phyloP scores from a whole-genome alignment of 805 yeast genomes.

The Starmerella powellii region DNA sequence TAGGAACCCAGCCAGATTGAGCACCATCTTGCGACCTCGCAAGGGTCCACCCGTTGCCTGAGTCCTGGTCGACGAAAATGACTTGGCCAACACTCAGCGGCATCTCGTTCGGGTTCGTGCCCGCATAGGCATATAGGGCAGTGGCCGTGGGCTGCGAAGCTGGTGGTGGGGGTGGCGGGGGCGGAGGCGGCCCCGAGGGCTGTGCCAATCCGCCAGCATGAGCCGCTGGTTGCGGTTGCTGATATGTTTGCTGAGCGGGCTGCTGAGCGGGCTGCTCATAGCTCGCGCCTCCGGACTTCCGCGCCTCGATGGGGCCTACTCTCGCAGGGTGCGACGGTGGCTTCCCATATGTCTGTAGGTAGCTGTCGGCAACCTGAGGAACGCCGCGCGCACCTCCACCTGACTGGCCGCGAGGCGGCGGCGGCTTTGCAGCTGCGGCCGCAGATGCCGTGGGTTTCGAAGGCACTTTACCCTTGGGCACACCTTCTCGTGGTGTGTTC shows the following conservation, averaged over 20 bases:
- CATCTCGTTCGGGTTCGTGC: constrained; percentile 72
- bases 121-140: constrained; percentile 81
- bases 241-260: constrained; percentile 3
- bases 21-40: constrained; percentile 66
- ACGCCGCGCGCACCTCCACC: constrained; percentile 1
- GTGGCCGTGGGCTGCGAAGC: constrained; percentile 62
- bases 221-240: constrained; percentile 12
- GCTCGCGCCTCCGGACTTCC: too few relatives aligned
- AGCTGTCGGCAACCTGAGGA: constrained; percentile 18
- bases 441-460: constrained; percentile 17
- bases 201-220: constrained; percentile 16
- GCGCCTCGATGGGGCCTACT: constrained; percentile 16
- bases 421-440: constrained; percentile 11
- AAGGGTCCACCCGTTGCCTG: constrained; percentile 88
- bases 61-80: constrained; percentile 57
- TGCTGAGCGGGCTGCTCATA: constrained; percentile 22
- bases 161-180: constrained; percentile 57
- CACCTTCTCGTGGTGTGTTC: constrained; percentile 52
- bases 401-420: neutral
- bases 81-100: constrained; percentile 68
- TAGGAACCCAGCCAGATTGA: constrained; percentile 94
- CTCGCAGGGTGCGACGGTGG: constrained; percentile 20
- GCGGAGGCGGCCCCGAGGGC: constrained; percentile 19
- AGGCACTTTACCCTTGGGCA: constrained; percentile 42
- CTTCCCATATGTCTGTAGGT: constrained; percentile 21